These are phyloP conservation scores for Xanthoconium separans DNA, from an alignment of 1,284 basidiomycete species.

Conservation along the genomic window DNA sequence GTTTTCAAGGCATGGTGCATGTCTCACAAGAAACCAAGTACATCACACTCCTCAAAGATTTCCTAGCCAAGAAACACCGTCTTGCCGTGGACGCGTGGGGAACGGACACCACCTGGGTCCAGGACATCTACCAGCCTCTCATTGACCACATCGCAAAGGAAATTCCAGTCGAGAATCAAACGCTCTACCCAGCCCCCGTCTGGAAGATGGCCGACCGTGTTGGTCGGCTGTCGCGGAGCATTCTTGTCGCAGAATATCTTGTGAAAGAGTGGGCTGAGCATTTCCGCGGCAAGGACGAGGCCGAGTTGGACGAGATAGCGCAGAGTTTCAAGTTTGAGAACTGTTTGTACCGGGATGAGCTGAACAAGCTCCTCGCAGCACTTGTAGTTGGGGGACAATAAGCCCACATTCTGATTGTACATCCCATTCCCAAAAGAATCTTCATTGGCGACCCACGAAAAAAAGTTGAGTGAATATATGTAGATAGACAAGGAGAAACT, in stretches of 20 bases:
- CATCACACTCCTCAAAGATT: slow-evolving; percentile 59
- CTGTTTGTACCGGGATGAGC: slow-evolving; percentile 48
- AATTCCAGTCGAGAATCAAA: slow-evolving; percentile 41
- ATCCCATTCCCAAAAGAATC: too few species aligned
- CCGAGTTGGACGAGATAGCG: slow-evolving; percentile 61
- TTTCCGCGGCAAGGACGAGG: slow-evolving; percentile 54
- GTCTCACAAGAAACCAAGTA: slow-evolving; percentile 68
- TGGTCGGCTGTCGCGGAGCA: slow-evolving; percentile 53
- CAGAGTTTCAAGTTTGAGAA: slow-evolving; percentile 61
- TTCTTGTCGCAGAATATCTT: slow-evolving; percentile 62
- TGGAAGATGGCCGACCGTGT: slow-evolving; percentile 48
- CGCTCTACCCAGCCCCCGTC: slow-evolving; percentile 51
- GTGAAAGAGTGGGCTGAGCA: slow-evolving; percentile 64
- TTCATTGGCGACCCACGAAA: background rate
- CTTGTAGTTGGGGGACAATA: too few species aligned
- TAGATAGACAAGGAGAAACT: background rate
- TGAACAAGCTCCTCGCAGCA: slow-evolving; percentile 47
- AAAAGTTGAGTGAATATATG: background rate
- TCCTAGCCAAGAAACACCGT: slow-evolving; percentile 62
- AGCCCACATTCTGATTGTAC: too few species aligned
- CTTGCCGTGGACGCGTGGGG: slow-evolving; percentile 70
- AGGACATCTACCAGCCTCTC: slow-evolving; percentile 55
- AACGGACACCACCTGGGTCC: slow-evolving; percentile 48
- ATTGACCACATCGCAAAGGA: slow-evolving; percentile 52
- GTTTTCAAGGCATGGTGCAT: slow-evolving; percentile 83